A percentile compares a stretch with the other conserved stretches of the same genome.
Evolutionary conservation across 805 yeast genomes (phyloP).

Genomic region (Hanseniaspora singularis): DNA sequence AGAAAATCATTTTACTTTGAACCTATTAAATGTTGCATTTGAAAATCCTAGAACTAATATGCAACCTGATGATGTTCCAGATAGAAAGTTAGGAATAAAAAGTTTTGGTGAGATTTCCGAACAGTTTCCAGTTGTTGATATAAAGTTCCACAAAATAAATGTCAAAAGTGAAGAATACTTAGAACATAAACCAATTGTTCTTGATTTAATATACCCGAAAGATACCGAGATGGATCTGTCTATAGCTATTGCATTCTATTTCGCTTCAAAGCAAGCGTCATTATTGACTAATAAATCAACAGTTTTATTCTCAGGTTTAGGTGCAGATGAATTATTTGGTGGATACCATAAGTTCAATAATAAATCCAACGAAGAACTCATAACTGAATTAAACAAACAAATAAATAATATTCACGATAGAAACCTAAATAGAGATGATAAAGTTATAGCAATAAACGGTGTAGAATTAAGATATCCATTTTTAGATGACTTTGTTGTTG

Average conservation of each 20-base stretch:
- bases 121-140: slow-evolving; percentile 33
- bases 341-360: slow-evolving; percentile 79
- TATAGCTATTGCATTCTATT: slow-evolving; percentile 89
- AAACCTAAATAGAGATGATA: slow-evolving; percentile 83
- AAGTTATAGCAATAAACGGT: slow-evolving; percentile 76
- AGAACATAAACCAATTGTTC: slow-evolving; percentile 39
- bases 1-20: slow-evolving; percentile 33
- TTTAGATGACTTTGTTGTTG: slow-evolving; percentile 51
- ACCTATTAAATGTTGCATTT: slow-evolving; percentile 84
- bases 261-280: slow-evolving; percentile 61
- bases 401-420: slow-evolving; percentile 62
- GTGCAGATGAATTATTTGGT: slow-evolving; percentile 94
- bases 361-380: slow-evolving; percentile 35
- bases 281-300: slow-evolving; percentile 32
- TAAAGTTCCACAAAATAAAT: slow-evolving; percentile 53
- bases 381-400: slow-evolving; percentile 54
- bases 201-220: slow-evolving; percentile 64
- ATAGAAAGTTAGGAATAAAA: slow-evolving; percentile 57
- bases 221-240: slow-evolving; percentile 91
- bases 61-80: slow-evolving; percentile 63
- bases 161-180: slow-evolving; percentile 60
- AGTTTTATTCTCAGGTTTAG: slow-evolving; percentile 81
- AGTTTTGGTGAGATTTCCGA: slow-evolving; percentile 45
- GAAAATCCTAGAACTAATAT: slow-evolving; percentile 70
- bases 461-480: slow-evolving; percentile 84